Percentiles rank a stretch among this genome's conserved stretches.
Conservation (phyloP, 306 rosid species). For the Abrus pulchellus region DNA sequence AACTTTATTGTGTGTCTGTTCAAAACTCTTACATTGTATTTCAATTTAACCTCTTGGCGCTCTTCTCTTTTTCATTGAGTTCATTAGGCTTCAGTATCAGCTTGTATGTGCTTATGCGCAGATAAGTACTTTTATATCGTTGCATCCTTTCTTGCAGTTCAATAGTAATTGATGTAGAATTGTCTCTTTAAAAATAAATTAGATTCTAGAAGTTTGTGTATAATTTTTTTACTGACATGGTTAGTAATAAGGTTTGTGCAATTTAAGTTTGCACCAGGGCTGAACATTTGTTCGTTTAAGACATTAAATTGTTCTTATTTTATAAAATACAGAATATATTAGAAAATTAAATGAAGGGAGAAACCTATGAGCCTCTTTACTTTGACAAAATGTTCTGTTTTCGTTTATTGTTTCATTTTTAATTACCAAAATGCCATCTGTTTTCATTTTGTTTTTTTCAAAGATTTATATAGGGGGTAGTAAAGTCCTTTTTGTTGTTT, state of each 20-base stretch:
- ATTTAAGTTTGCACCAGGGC: slow-evolving; percentile 18
- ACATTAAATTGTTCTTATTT: background rate
- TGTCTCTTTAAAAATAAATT: background rate
- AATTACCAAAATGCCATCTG: background rate
- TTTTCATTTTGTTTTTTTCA: background rate
- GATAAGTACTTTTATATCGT: slow-evolving; percentile 17
- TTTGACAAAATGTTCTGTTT: background rate
- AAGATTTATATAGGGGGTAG: background rate
- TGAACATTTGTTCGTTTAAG: background rate
- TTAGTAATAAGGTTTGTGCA: background rate
- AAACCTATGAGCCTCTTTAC: background rate
- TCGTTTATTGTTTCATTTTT: background rate
- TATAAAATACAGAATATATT: slow-evolving; percentile 7
- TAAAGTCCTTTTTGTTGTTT: background rate
- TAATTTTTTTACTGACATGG: background rate
- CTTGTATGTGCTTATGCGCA: slow-evolving; percentile 16
- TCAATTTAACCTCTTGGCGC: slow-evolving; percentile 24
- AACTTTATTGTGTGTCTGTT: slow-evolving; percentile 4
- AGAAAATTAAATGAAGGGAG: slow-evolving; percentile 2
- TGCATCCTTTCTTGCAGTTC: background rate
- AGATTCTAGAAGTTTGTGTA: background rate
- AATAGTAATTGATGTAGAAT: slow-evolving; percentile 14
- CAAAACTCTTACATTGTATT: slow-evolving; percentile 2
- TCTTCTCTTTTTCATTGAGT: background rate
- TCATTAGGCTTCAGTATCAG: slow-evolving; percentile 27